These are phyloP conservation scores for Ceratocystis alfenasii DNA, from an alignment of 2,329 filamentous ascomycete species.

Conservation along the genomic window DNA sequence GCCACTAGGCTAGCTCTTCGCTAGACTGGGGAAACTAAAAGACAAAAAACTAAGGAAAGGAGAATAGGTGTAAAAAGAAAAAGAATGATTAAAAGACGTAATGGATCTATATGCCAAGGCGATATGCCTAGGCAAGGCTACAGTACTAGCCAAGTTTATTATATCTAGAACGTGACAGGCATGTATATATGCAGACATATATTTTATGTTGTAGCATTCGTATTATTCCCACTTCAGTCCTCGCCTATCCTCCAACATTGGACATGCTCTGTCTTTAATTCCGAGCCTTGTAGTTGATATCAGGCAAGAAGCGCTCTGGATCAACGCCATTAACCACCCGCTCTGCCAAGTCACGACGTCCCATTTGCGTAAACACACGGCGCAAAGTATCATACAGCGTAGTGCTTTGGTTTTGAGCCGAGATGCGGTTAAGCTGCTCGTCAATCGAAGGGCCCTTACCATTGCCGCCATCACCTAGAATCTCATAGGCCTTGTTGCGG, in stretches of 20 bases:
- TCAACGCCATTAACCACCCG: conserved; percentile 82
- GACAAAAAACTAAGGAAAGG: not conserved
- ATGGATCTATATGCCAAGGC: too few species aligned
- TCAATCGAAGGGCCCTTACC: conserved; percentile 41
- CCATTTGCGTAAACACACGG: conserved; percentile 95
- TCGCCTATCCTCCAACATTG: too few species aligned
- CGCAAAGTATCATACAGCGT: conserved; percentile 91
- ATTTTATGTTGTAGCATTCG: too few species aligned
- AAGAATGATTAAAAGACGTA: not conserved
- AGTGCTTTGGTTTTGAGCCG: conserved; percentile 89
- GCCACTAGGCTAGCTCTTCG: too few species aligned
- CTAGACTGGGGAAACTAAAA: too few species aligned
- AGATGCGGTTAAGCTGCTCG: conserved; percentile 70
- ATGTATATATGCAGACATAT: not conserved
- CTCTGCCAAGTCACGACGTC: conserved; percentile 73
- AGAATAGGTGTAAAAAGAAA: not conserved
- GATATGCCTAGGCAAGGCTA: too few species aligned
- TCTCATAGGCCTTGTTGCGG: conserved; percentile 68
- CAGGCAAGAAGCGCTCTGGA: conserved; percentile 72
- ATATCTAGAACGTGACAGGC: not conserved
- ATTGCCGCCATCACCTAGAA: conserved; percentile 46
- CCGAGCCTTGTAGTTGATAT: conserved; percentile 52
- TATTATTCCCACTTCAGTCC: too few species aligned
- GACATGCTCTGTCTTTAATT: conserved; percentile 38
- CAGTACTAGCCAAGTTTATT: too few species aligned